Percentiles rank a stretch among this genome's conserved stretches.
Evolutionary conservation across 495 filamentous ascomycete genomes (phyloP).

Genomic region (Parmelia sp.): DNA sequence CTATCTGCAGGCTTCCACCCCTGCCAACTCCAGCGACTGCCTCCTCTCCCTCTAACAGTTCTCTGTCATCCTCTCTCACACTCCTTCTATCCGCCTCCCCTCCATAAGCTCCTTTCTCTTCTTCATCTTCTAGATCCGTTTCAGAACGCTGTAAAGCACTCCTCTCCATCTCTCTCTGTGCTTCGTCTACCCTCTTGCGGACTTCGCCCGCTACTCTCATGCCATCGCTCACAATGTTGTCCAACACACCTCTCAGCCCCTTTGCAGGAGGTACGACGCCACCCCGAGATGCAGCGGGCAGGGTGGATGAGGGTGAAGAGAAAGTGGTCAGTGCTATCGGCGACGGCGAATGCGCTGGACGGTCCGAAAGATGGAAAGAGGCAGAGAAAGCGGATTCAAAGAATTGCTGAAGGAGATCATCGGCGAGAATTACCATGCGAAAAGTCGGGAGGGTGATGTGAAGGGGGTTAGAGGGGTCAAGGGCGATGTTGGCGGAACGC

Average conservation of each 20-base stretch:
- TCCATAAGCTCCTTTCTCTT: slow-evolving; percentile 36
- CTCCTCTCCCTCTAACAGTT: slow-evolving; percentile 74
- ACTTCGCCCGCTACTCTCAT: slow-evolving; percentile 94
- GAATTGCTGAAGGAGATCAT: slow-evolving; percentile 91
- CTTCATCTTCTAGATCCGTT: slow-evolving; percentile 69
- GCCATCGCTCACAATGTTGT: slow-evolving; percentile 94
- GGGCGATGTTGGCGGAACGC: slow-evolving; percentile 67
- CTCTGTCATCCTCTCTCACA: slow-evolving; percentile 65
- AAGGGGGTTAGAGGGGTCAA: slow-evolving; percentile 85
- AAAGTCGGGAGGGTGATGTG: slow-evolving; percentile 97
- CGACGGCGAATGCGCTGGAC: slow-evolving; percentile 32
- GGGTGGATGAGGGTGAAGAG: slow-evolving; percentile 53
- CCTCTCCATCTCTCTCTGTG: slow-evolving; percentile 75
- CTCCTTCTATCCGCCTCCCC: slow-evolving; percentile 53
- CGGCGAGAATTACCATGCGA: slow-evolving; percentile 95
- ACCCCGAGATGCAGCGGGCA: slow-evolving; percentile 33
- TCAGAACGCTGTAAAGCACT: slow-evolving; percentile 58
- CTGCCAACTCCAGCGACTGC: slow-evolving; percentile 49
- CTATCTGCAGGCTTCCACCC: slow-evolving; percentile 20
- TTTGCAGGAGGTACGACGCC: slow-evolving; percentile 59
- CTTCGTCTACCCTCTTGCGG: slow-evolving; percentile 84
- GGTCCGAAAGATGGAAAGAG: slow-evolving; percentile 60
- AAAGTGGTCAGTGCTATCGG: slow-evolving; percentile 59
- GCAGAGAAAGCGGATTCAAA: slow-evolving; percentile 77
- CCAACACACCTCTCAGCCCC: slow-evolving; percentile 82